Base-by-base conservation (phyloP, 257 asterid species). In the Solanum tarijense region DNA sequence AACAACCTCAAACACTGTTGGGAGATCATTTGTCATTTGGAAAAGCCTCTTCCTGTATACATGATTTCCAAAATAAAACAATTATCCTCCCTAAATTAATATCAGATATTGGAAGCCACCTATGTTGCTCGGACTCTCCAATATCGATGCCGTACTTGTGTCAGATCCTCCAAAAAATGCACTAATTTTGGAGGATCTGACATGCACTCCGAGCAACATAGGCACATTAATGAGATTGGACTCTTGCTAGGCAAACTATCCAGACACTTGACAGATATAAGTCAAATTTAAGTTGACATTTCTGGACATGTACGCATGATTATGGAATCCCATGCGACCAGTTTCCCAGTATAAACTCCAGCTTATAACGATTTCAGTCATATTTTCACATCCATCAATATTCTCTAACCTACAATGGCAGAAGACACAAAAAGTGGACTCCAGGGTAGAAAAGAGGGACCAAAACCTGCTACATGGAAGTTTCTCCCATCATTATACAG, bases 31-130 rank as follows among this genome's bases (percentile, higher is more conserved):
- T 72, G 91, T 91, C 96, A 93, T 87, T 90, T 90, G 92, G 88
- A 93, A 93, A 83, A 93, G 96, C 89, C 93, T 90, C 89, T 90
- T 93, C 92, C 96, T 93, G 93, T 52, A 83, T n/a, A 84, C 12
- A 86, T 25, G 43, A 84, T 88, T 83, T 68, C 52, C 89, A 27
- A 46, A 58, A 5, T 43, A 48, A 29, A 46, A 48, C 69, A 48
- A 82, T 48, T 82, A 82, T 46, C 39, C 69, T 82, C 43, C 23
- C 69, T 48, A 48, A 82, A 82, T 82, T 27, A 29, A 9, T 82
- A 12, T 48, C 27, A 29, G 29, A 46, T 9, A 46, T 9, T 8
- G 85, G 6, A 48, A 48, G 41, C 72, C 32, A 25, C 18, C 18
- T 5, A n/a, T 65, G 72, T 25, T 65, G 34, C 72, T 65, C 34